Percentiles rank a stretch among this genome's conserved stretches.
phyloP scores from a whole-genome alignment of 257 asterid genomes.

The Lycium barbarum region DNA sequence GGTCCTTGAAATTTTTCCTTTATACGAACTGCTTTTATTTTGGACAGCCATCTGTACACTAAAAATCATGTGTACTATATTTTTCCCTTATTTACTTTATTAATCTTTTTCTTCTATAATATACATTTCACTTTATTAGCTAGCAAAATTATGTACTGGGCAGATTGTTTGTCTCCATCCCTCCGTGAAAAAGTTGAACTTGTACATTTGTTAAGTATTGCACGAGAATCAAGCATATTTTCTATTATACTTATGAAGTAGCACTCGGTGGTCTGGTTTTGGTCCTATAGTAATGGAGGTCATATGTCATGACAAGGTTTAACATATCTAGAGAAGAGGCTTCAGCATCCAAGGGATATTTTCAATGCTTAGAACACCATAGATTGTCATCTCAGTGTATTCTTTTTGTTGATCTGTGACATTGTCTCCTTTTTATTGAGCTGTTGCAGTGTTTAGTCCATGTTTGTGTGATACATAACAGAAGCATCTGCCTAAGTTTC shows the following conservation, averaged over 20 bases:
- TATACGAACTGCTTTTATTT: background rate
- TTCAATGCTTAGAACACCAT: slow-evolving; percentile 17
- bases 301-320: background rate
- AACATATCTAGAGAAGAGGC: background rate
- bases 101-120: background rate
- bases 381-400: background rate
- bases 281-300: background rate
- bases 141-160: slow-evolving; percentile 2
- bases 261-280: slow-evolving; percentile 20
- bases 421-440: background rate
- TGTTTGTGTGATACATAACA: slow-evolving; percentile 10
- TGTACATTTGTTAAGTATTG: background rate
- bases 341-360: slow-evolving; percentile 19
- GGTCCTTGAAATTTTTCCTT: background rate
- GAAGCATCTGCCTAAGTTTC: background rate
- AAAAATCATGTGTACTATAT: background rate
- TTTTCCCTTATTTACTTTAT: background rate
- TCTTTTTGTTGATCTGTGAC: background rate
- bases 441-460: background rate
- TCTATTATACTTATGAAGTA: background rate
- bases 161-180: background rate
- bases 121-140: slow-evolving; percentile 16
- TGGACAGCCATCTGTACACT: background rate
- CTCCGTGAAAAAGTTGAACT: slow-evolving; percentile 12
- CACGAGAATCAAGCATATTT: background rate